Percentiles rank a stretch among this genome's conserved stretches.
phyloP scores from a whole-genome alignment of 2,329 filamentous ascomycete species.

The Thermomyces lanuginosus region DNA sequence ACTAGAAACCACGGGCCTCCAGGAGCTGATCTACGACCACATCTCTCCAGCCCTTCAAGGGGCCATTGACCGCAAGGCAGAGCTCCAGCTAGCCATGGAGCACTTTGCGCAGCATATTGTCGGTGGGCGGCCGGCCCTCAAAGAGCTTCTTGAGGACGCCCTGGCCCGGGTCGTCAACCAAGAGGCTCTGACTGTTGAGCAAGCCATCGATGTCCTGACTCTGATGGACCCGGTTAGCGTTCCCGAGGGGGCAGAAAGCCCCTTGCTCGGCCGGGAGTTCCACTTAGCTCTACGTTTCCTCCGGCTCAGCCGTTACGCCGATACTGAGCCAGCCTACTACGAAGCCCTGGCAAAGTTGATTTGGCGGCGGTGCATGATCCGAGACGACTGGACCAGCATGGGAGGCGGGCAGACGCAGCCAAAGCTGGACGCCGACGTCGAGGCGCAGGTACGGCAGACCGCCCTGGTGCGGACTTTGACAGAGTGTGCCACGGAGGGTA shows the following conservation, averaged over 20 bases:
- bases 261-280: conserved; percentile 47
- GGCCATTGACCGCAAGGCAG: conserved; percentile 66
- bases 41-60: conserved; percentile 50
- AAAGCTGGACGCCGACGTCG: conserved; percentile 53
- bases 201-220: conserved; percentile 52
- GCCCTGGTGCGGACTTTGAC: conserved; percentile 51
- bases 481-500: conserved; percentile 49
- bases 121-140: conserved; percentile 48
- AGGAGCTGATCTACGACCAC: conserved; percentile 59
- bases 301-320: conserved; percentile 38
- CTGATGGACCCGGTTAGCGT: conserved; percentile 46
- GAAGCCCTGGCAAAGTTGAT: conserved; percentile 46
- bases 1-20: conserved; percentile 57
- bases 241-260: conserved; percentile 30
- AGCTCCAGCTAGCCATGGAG: conserved; percentile 58
- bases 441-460: conserved; percentile 47
- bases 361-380: conserved; percentile 73
- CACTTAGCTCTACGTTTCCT: conserved; percentile 50
- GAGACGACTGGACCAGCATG: conserved; percentile 68
- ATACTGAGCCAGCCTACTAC: conserved; percentile 38
- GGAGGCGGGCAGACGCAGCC: conserved; percentile 65
- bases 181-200: conserved; percentile 43
- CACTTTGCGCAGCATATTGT: conserved; percentile 40
- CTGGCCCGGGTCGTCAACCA: conserved; percentile 56
- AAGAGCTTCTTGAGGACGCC: conserved; percentile 52